Evolutionary conservation across 2,329 filamentous ascomycete genomes (phyloP), one percentile per base, ranked within the genome.

Genomic region (Aspergillus sp.): DNA sequence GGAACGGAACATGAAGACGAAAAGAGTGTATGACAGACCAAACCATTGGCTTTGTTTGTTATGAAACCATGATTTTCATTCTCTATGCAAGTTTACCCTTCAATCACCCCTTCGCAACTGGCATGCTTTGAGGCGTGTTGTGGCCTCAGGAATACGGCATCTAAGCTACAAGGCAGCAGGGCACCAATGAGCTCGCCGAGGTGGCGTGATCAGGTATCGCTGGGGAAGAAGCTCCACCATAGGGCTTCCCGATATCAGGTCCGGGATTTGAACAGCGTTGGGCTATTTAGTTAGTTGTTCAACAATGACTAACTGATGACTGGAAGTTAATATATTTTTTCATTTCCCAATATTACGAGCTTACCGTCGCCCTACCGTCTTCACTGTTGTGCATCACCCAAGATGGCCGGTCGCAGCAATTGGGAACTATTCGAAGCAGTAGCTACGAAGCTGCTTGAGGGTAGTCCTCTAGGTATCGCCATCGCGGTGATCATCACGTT

Each of bases 401-500:
- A 61, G 46, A 76, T 76, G 74, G 68, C 63, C 43, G 66, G 57
- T 50, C 66, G 74, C 52, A 66, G 73, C 63, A 71, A 72, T 59
- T 80, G 78, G 79, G 71, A 71, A 41, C 75, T 74, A 22, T 64
- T 78, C 30, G 71, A 72, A 55, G 73, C 72, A 56, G 73, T 80
- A 63, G 71, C 74, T 43, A 81, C 80, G 34, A 71, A 72, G 54
- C 68, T 82, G 48, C 76, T 82, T 50, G 78, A 79, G 62, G 80
- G 79, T 51, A 80, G 76, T 53, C 74, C 73, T 17, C 52, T 77
- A 22, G 75, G 76, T 22, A 80, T 98, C 70, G 68, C 88, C 64
- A 74, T 94, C 73, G 90, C 92, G 15, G 72, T 90, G 22, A 66
- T 92, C 60, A 81, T 97, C 71, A 86, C 91, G 63, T 75, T 97